Conservation (phyloP, 1,284 basidiomycete species). For the Hortiboletus rubellus region DNA sequence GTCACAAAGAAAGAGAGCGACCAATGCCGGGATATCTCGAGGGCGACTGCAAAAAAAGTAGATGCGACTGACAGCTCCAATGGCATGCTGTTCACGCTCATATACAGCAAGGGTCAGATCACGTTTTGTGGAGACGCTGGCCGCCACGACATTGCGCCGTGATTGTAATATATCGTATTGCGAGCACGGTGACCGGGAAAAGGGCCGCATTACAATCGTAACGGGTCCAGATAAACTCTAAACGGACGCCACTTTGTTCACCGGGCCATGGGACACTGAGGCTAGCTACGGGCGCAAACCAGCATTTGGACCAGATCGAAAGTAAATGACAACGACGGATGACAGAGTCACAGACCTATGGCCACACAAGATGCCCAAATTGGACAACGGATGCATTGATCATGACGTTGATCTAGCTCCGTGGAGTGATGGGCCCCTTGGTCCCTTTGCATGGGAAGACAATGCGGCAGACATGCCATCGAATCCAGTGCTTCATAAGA, state of each 20-base stretch:
- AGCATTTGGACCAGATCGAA: neutral
- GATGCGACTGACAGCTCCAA: constrained; percentile 2
- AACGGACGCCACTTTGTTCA: neutral
- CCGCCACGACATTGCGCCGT: constrained; percentile 26
- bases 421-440: constrained; percentile 12
- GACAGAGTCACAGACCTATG: neutral
- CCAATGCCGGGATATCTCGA: constrained; percentile 4
- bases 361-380: constrained; percentile 1
- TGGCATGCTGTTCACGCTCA: constrained; percentile 14
- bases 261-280: neutral
- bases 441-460: constrained; percentile 19
- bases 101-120: constrained; percentile 31
- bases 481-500: constrained; percentile 23
- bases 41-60: constrained; percentile 1
- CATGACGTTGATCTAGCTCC: constrained; percentile 26
- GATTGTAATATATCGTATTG: constrained; percentile 16
- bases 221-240: constrained; percentile 10
- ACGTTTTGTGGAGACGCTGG: constrained; percentile 28
- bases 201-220: constrained; percentile 11
- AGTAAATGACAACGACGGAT: neutral
- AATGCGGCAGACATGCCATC: constrained; percentile 27
- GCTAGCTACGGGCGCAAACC: neutral
- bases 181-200: constrained; percentile 10
- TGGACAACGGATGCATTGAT: constrained; percentile 5
- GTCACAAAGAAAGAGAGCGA: neutral